phyloP scores from a whole-genome alignment of 2,329 filamentous ascomycete genomes.

The Sporothrix dimorphospora region DNA sequence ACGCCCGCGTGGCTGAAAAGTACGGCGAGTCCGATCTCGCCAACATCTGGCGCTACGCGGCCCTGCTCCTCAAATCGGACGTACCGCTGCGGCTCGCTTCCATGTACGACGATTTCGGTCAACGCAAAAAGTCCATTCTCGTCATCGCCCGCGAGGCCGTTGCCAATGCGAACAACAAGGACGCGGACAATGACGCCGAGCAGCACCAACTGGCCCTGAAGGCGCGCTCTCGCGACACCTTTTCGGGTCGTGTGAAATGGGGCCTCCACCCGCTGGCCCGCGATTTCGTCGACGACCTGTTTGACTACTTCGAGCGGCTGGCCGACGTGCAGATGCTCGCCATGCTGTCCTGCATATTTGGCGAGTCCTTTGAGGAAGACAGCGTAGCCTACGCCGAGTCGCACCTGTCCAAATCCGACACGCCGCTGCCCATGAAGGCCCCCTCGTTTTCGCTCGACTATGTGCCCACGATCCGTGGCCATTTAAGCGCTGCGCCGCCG shows the following conservation, averaged over 20 bases:
- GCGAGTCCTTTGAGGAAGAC: conserved; percentile 63
- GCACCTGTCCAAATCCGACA: conserved; percentile 61
- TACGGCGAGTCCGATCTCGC: conserved; percentile 72
- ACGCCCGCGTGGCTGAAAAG: conserved; percentile 74
- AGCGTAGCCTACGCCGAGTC: conserved; percentile 61
- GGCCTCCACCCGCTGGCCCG: conserved; percentile 66
- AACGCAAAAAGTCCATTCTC: conserved; percentile 63
- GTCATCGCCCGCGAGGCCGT: conserved; percentile 69
- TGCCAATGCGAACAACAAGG: conserved; percentile 44
- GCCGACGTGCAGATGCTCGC: conserved; percentile 72
- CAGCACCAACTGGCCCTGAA: conserved; percentile 1
- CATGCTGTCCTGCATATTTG: conserved; percentile 72
- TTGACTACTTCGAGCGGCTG: conserved; percentile 63
- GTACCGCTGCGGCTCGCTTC: conserved; percentile 70
- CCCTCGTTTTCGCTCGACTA: conserved; percentile 69
- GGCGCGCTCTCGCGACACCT: conserved; percentile 27
- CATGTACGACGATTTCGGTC: conserved; percentile 38
- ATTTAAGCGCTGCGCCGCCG: conserved; percentile 17
- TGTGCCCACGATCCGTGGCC: conserved; percentile 54
- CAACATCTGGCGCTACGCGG: conserved; percentile 81
- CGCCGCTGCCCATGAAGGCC: conserved; percentile 66
- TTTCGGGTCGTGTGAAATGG: conserved; percentile 69
- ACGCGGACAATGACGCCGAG: neutral
- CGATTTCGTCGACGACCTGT: conserved; percentile 64
- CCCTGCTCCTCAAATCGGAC: conserved; percentile 74